phyloP scores from a whole-genome alignment of 306 rosid species.

The Quercus alba region DNA sequence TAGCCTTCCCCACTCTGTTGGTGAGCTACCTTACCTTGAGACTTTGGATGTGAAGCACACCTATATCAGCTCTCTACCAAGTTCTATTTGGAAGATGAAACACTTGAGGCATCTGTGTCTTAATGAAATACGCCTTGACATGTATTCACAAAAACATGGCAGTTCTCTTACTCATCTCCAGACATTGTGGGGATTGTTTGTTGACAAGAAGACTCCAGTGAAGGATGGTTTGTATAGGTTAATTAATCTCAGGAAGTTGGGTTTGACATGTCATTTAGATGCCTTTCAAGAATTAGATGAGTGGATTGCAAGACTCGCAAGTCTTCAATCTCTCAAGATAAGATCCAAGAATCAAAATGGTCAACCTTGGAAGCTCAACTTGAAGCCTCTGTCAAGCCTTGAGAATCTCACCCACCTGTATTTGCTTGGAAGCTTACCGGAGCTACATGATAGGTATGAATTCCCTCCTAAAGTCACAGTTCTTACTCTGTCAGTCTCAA shows the following conservation, averaged over 20 bases:
- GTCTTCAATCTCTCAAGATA: not conserved
- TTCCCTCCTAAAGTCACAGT: not conserved
- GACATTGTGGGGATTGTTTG: not conserved
- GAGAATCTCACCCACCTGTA: not conserved
- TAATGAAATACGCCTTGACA: not conserved
- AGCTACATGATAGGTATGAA: not conserved
- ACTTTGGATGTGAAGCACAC: constrained; percentile 2
- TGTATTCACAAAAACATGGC: not conserved
- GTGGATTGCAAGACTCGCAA: not conserved
- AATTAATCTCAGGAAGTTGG: not conserved
- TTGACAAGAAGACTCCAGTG: not conserved
- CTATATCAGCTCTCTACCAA: not conserved
- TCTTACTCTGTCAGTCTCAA: not conserved
- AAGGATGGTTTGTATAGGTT: not conserved
- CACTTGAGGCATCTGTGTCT: not conserved
- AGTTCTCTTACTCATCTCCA: not conserved
- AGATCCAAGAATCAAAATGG: not conserved
- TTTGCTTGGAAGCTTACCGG: not conserved
- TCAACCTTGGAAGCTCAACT: not conserved
- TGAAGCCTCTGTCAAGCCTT: not conserved
- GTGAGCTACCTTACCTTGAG: not conserved
- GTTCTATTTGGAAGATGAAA: constrained; percentile 3
- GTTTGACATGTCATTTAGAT: not conserved
- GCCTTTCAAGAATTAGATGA: not conserved
- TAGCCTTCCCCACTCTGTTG: not conserved